A percentile compares a stretch with the other conserved stretches of the same genome.
Evolutionary conservation across 23 red algal genomes (phyloP).

Genomic region (Cyanidioschyzon merolae): DNA sequence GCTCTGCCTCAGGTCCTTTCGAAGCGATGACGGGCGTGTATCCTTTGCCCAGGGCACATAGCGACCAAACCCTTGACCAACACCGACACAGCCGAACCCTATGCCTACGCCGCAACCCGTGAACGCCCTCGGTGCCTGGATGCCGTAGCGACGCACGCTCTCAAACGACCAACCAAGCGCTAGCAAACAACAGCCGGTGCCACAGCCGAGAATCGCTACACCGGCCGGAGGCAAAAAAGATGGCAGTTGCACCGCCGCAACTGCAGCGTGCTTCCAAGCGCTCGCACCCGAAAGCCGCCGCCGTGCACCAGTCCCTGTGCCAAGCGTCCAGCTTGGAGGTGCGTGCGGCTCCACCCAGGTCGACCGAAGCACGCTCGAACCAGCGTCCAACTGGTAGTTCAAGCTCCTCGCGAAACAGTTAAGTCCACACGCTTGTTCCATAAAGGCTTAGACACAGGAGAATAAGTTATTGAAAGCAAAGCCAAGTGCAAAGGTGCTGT

Average conservation of each 20-base stretch:
- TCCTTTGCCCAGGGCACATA: slow-evolving; percentile 13
- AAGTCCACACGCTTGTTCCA: no score
- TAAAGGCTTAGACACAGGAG: no score
- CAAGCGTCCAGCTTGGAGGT: no score
- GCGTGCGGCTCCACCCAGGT: no score
- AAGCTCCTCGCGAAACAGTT: no score
- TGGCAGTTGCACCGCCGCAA: not conserved
- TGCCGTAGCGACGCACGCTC: not conserved
- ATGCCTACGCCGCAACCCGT: slow-evolving; percentile 2
- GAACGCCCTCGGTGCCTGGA: not conserved
- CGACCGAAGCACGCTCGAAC: no score
- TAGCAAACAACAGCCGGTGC: not conserved
- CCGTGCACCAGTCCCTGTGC: no score
- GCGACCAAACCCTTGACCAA: slow-evolving; percentile 2
- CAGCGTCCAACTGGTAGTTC: no score
- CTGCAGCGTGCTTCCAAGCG: not conserved
- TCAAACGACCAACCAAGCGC: slow-evolving; percentile 15
- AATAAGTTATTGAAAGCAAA: no score
- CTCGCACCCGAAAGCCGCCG: no score
- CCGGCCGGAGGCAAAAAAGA: not conserved
- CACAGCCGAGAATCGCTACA: not conserved
- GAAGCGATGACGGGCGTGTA: not conserved
- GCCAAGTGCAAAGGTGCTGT: no score
- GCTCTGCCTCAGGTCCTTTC: slow-evolving; percentile 10
- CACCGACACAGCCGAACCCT: slow-evolving; percentile 11